These are phyloP conservation scores for Penicillium nordicum DNA, from an alignment of 2,329 filamentous ascomycete species.

Conservation along the genomic window DNA sequence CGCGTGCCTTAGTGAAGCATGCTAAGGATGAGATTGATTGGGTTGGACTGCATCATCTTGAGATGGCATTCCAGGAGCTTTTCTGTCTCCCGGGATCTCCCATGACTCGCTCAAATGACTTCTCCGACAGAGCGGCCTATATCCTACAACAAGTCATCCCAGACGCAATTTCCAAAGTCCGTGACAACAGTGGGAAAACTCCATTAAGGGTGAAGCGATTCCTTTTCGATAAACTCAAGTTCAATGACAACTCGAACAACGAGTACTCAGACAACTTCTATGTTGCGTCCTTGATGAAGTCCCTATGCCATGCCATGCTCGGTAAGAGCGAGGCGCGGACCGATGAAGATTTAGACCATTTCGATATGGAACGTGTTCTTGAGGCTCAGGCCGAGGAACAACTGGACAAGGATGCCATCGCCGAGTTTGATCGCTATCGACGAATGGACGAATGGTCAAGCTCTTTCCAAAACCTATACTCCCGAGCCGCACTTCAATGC, in stretches of 20 bases:
- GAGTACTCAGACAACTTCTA: conserved; percentile 85
- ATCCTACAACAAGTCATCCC: conserved; percentile 80
- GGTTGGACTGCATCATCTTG: conserved; percentile 78
- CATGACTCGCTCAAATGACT: conserved; percentile 86
- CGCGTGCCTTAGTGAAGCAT: conserved; percentile 72
- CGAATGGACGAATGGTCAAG: conserved; percentile 65
- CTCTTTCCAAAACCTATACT: conserved; percentile 63
- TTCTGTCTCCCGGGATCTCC: conserved; percentile 77
- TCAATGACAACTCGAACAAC: conserved; percentile 93
- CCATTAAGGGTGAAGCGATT: conserved; percentile 77
- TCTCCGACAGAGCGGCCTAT: conserved; percentile 80
- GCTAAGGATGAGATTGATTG: conserved; percentile 67
- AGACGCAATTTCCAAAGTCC: conserved; percentile 72
- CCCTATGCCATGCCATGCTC: conserved; percentile 56
- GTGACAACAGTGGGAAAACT: conserved; percentile 70
- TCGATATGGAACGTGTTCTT: conserved; percentile 47
- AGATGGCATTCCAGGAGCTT: conserved; percentile 80
- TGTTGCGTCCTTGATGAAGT: conserved; percentile 72
- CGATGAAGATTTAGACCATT: conserved; percentile 42
- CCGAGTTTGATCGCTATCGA: conserved; percentile 61
- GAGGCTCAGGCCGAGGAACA: conserved; percentile 52
- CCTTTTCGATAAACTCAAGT: conserved; percentile 81
- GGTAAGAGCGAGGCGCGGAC: conserved; percentile 38
- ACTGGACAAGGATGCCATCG: conserved; percentile 56
- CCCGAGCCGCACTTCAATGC: conserved; percentile 59